Evolutionary conservation across 1,284 basidiomycete species (phyloP), one percentile per base, ranked within the genome.

Genomic region (Xerocomus minutiporus): DNA sequence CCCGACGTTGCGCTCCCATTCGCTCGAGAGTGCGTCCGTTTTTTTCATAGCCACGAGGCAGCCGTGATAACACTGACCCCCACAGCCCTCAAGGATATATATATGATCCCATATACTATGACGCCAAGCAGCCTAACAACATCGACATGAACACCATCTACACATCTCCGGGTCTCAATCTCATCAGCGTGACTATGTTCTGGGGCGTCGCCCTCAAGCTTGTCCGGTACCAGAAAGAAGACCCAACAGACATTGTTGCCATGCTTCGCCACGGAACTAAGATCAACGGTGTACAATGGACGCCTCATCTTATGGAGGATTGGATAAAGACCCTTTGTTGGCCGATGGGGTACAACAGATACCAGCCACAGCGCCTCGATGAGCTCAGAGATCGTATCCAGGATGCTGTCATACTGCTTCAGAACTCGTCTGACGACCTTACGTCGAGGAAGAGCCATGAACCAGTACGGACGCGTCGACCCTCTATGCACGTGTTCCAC

Each of bases 131-230:
- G 31, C 67, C 71, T 2, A 71, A 74, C 52, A 84, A 84, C 59
- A 57, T 77, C n/a, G 60, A 66, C 1, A 65, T 77, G 38, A 80
- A 84, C 61, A 82, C 81, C 1, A 70, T 86, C n/a, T 86, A 77
- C 65, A 64, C 68, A 0, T 77, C 79, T 0, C 67, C 68, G 0
- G 82, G 83, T 39, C 74, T 87, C 36, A 66, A 64, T 2, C 72
- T 84, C 50, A 67, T 86, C 59, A 80, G 77, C 56, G 83, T 86
- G 1, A 79, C 81, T 31, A 84, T 83, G 57, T 78, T 79, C 52
- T 87, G 84, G 84, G 77, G 78, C 1, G 76, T 86, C 29, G 81
- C 84, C 3, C 76, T 86, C 56, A 87, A 87, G 63, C 73, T 87
- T n/a, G 81, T 83, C 28, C 75, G 84, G 8, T 87, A 82, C 63